These are phyloP conservation scores for Solanum dulcamara DNA, from an alignment of 257 asterid genomes.

Conservation along the genomic window DNA sequence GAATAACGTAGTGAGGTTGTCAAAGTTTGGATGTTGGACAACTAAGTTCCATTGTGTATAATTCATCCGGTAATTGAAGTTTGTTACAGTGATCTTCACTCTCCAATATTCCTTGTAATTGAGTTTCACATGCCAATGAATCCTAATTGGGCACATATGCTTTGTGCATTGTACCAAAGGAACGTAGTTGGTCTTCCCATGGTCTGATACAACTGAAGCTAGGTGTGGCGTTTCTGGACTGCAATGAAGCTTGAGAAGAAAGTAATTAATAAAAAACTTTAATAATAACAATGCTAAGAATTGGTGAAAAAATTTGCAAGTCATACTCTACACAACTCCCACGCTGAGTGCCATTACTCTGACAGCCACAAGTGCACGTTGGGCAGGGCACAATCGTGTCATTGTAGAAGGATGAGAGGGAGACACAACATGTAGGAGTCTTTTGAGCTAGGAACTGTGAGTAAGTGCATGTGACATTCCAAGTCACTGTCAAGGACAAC, in stretches of 20 bases:
- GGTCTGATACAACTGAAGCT: constrained; percentile 62
- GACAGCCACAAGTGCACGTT: constrained; percentile 90
- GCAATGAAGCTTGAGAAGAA: constrained; percentile 2
- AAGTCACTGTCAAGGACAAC: constrained; percentile 24
- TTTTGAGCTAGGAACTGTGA: constrained; percentile 86
- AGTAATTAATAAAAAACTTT: background rate
- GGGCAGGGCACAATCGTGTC: constrained; percentile 91
- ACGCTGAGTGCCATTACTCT: constrained; percentile 45
- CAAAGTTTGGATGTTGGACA: constrained; percentile 86
- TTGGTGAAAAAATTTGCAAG: background rate
- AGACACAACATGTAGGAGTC: constrained; percentile 82
- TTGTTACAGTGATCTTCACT: constrained; percentile 69
- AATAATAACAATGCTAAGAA: background rate
- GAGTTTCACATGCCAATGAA: constrained; percentile 83
- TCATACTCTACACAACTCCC: constrained; percentile 75
- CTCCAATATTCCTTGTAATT: constrained; percentile 87
- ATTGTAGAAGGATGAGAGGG: constrained; percentile 78
- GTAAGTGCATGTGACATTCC: constrained; percentile 61
- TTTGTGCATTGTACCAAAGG: constrained; percentile 81
- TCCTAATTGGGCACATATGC: constrained; percentile 86
- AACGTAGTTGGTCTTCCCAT: constrained; percentile 32
- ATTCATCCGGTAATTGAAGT: constrained; percentile 74
- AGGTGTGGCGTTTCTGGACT: constrained; percentile 63
- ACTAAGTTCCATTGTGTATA: constrained; percentile 77
- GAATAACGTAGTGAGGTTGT: constrained; percentile 72